Evolutionary conservation across 345 rosid genomes (phyloP).

Genomic region (Angophora floribunda): DNA sequence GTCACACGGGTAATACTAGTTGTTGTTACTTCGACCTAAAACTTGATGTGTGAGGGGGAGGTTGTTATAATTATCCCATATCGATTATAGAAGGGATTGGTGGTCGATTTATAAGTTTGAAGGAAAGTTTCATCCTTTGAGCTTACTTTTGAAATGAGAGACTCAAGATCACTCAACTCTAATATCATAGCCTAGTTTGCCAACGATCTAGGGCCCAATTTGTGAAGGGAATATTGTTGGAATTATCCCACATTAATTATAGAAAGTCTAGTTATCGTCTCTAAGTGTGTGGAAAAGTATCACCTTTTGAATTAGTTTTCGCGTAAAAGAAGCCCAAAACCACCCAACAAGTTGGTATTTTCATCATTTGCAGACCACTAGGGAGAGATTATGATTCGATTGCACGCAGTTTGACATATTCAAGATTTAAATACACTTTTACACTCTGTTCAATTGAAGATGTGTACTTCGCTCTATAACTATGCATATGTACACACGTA

Average conservation of each 20-base stretch:
- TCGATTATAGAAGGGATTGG: rapidly evolving
- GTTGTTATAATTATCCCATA: background rate
- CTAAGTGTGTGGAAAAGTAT: too few relatives aligned
- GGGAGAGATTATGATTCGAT: background rate
- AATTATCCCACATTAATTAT: rapidly evolving
- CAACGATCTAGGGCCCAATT: rapidly evolving
- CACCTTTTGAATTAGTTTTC: rapidly evolving
- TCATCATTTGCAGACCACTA: background rate
- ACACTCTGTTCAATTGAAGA: background rate
- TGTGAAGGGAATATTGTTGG: rapidly evolving
- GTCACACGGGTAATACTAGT: too few relatives aligned
- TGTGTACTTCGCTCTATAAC: background rate
- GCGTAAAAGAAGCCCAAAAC: too few relatives aligned
- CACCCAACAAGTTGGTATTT: background rate
- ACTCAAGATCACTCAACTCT: rapidly evolving
- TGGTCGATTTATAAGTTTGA: rapidly evolving
- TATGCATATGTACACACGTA: too few relatives aligned
- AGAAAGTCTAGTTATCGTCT: rapidly evolving
- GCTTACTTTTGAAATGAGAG: too few relatives aligned
- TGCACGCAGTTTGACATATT: background rate
- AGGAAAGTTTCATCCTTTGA: too few relatives aligned
- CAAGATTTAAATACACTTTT: background rate
- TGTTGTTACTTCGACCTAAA: too few relatives aligned
- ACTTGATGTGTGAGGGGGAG: too few relatives aligned
- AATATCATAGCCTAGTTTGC: rapidly evolving